Evolutionary conservation across 2,329 filamentous ascomycete species (phyloP), one percentile per base, ranked within the genome.

Genomic region (Pseudogymnoascus sp.): DNA sequence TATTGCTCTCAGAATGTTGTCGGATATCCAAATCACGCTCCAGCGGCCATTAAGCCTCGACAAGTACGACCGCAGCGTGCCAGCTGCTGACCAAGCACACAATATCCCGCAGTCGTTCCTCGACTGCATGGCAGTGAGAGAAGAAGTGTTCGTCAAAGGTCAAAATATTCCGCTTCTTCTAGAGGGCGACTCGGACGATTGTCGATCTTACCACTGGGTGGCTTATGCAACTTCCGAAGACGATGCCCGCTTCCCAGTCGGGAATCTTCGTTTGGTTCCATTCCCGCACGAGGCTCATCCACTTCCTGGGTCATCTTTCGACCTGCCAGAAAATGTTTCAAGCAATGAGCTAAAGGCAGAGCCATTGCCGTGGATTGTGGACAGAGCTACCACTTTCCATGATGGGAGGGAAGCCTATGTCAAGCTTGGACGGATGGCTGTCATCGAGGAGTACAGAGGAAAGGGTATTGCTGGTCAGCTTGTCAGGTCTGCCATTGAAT

Each of bases 191-290:
- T 76, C 79, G 1, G 91, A 97, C 71, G 93, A 97, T 72, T 66
- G 80, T 1, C 82, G 89, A 35, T 87, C 85, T 66, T 93, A 87
- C 75, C 91, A 97, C 74, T 96, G 90, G 89, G 87, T 96, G 30
- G 78, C 87, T n/a, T 96, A 96, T 73, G 84, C 84, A 57, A 85
- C 80, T 14, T 79, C 57, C 58, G 61, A 50, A 67, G 75, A 72
- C 60, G 80, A 77, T 18, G 68, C 69, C 37, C 72, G 71, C 65
- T 75, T 73, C 22, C 83, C 91, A 57, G 84, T 93, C 60, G 91
- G 87, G 6, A 90, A 88, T 1, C 81, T 96, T 62, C 85, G 92
- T 20, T 78, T 95, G 9, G 88, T 96, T 0, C 91, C 91, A 0
- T 91, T 91, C 59, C 90, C 90, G 1, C 89, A 95, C 68, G 76